Base-by-base conservation (phyloP, 2,329 filamentous ascomycete species). In the Aspergillus puulaauensis region DNA sequence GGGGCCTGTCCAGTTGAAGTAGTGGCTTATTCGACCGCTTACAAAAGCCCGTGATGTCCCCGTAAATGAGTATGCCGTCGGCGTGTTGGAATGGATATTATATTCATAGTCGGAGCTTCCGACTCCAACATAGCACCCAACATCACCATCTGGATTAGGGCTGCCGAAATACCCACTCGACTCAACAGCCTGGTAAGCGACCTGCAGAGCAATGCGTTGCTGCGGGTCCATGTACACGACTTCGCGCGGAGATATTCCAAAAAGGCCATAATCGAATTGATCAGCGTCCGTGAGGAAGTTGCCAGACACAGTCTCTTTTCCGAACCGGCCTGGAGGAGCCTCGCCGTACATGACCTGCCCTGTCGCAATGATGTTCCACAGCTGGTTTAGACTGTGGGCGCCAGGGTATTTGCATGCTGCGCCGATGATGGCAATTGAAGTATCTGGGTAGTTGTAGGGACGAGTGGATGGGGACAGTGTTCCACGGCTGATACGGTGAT, bases 1-100 rank as follows among this genome's bases (percentile, higher is more conserved):
- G 1, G 60, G 60, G 0, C 79, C 79, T 2, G 68, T 75, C 65
- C 77, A 79, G 0, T 75, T 73, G 53, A 80, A 80, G 48, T 69
- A 70, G 49, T 80, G 76, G 39, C 70, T 73, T 33, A 80, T 55
- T 6, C 70, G 67, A 11, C 65, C 66, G 12, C 47, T 41, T 6
- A 67, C 17, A 35, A 70, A 69, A 0, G 54, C 41, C 14, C 49
- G 43, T 3, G 64, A 50, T 1, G 53, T 68, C 1, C 68, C 68
- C 1, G 60, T 60, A 3, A 69, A 69, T 0, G 74, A 64, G 52
- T 68, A 81, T 0, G 75, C 72, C 17, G 61, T 75, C 1, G 74
- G 24, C 0, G 67, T 35, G 41, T 78, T 64, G 24, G 67, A 70
- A 0, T 66, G 65, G 1, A 77, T 57, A 54, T 80, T 79, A 37